Evolutionary conservation across 257 asterid genomes (phyloP), one percentile per base, ranked within the genome.

Genomic region (Jasminum sambac): DNA sequence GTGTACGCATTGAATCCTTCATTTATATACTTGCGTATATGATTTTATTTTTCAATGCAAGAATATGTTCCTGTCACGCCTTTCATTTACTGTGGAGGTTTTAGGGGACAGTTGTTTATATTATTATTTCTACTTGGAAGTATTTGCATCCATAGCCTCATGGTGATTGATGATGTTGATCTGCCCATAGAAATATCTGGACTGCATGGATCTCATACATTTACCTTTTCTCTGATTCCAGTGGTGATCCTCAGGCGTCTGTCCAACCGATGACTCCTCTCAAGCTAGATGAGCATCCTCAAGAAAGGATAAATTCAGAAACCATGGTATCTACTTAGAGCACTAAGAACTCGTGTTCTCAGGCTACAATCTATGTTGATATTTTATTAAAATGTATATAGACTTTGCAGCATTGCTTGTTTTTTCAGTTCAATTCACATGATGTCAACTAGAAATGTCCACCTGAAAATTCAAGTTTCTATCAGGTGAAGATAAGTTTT

Each of bases 161-260:
- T 71, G 67, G 41, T 50, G 66, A 68, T 67, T 40, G 50, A 58
- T 68, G 59, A 43, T 61, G 67, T 67, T 77, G 44, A 80, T 62
- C 74, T 9, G 34, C 21, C 14, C 34, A 71, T 59, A 66, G 41
- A 64, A 63, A 13, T n/a, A 67, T 64, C 66, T 60, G 41, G 46
- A 37, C 36, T 75, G 60, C 25, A 50, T 38, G 63, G 70, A 68
- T 72, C 75, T 38, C 72, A 69, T 30, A 48, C 59, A 44, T 41
- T 68, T 68, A 4, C 61, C 62, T 69, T 70, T 59, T 78, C 78
- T 65, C 52, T 73, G 34, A 59, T 80, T 79, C 72, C 82, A 94
- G 99, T 75, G 88, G 80, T 52, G 96, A 89, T 75, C 93, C 91
- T 41, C 96, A 79, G 81, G 64, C 91, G 74, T 84, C 96, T 44